Conservation (phyloP, 2,329 filamentous ascomycete genomes). For the Plectosphaerella cucumerina region DNA sequence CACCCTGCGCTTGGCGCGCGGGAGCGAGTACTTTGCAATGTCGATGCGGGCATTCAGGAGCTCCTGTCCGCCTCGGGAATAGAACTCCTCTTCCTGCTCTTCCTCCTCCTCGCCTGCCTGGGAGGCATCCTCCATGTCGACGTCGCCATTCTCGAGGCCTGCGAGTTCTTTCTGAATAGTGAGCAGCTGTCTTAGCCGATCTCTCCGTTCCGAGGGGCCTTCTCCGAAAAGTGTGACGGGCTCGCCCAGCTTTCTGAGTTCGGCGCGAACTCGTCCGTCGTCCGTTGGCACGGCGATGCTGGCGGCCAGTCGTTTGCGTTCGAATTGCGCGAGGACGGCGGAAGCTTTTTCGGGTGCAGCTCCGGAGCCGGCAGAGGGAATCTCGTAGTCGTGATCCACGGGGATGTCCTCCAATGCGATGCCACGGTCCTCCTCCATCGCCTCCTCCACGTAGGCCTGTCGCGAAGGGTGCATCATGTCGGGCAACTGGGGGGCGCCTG, state of each 20-base stretch:
- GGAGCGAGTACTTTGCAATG: slow-evolving; percentile 80
- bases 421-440: slow-evolving; percentile 30
- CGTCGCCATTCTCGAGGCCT: slow-evolving; percentile 52
- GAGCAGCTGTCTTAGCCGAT: slow-evolving; percentile 78
- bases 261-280: slow-evolving; percentile 77
- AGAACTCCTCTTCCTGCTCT: slow-evolving; percentile 90
- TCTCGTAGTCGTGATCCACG: slow-evolving; percentile 78
- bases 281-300: slow-evolving; percentile 91
- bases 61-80: slow-evolving; percentile 74
- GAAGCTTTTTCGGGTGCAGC: slow-evolving; percentile 78
- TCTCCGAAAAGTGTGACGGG: slow-evolving; percentile 95
- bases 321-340: slow-evolving; percentile 81
- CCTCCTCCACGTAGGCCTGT: slow-evolving; percentile 92
- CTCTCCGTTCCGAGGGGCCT: slow-evolving; percentile 77
- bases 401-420: slow-evolving; percentile 48
- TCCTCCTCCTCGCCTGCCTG: slow-evolving; percentile 50
- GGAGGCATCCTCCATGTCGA: slow-evolving; percentile 55
- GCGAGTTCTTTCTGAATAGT: slow-evolving; percentile 66
- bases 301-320: slow-evolving; percentile 83
- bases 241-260: slow-evolving; percentile 82
- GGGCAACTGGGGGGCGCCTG: slow-evolving; percentile 12
- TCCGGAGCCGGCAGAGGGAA: slow-evolving; percentile 61
- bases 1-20: slow-evolving; percentile 72
- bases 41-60: slow-evolving; percentile 72
- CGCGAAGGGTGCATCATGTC: slow-evolving; percentile 80